Evolutionary conservation across 768 basidiomycete species (phyloP), one percentile per base, ranked within the genome.

Genomic region (Cantharellus anzutake): DNA sequence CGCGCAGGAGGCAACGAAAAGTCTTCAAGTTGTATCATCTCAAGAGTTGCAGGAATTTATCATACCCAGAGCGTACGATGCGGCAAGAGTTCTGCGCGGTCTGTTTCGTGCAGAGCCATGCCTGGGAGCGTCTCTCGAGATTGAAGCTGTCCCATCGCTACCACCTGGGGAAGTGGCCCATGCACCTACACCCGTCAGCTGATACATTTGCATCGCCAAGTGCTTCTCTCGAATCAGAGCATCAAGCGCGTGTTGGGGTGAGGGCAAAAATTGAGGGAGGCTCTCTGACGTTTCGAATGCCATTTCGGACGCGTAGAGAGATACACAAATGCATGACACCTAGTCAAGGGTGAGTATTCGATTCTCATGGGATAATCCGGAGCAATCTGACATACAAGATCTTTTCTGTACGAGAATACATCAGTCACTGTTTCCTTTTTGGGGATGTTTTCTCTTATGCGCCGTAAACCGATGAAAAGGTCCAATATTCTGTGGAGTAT

Each of bases 261-360:
- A 77, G 2, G 77, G 77, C 4, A 78, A 69, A 61, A 76, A 77
- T 60, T 78, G 76, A 0, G 77, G 76, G 16, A 78, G 68, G 7
- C 75, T 72, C 60, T 75, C 74, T 38, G 73, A 71, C 3, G 72
- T 72, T 3, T 71, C 67, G 65, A 78, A 77, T 2, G 73, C 75
- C 40, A 76, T 73, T 61, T 78, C 76, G 60, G 72, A 73, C 2
- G 75, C 75, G 60, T 75, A 78, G n/a, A 78, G 67, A 2, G 70
- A 70, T 57, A 78, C 67, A 65, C 74, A 77, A 4, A 77, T 67
- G 63, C 73, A 72, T 2, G 76, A 78, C 60, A 77, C 60, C 70
- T 74, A 51, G 40, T 50, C 42, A 34, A 29, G 40, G 56, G 34
- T 4, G 41, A 37, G 5, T 11, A 42, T 44, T 7, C 39, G 56